Conservation (phyloP, 129 eudicot genomes). For the Chrysanthemum lavandulifolium region DNA sequence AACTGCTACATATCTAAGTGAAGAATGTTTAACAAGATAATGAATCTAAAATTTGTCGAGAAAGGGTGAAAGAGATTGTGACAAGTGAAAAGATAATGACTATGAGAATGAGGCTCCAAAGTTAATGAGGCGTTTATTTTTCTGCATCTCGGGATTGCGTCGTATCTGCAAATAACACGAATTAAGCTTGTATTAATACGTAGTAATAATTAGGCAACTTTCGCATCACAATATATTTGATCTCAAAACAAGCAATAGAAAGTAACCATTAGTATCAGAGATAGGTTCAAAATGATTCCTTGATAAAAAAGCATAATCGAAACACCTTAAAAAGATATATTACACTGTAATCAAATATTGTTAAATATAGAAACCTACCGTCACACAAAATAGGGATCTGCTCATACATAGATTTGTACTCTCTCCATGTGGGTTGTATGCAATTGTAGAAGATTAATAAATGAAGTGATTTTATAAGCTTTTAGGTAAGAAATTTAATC, state of each 20-base stretch:
- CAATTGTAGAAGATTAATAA: background rate
- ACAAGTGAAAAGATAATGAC: background rate
- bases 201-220: background rate
- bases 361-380: background rate
- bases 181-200: background rate
- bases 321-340: background rate
- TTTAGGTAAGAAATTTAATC: no score
- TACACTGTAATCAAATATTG: background rate
- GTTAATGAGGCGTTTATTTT: background rate
- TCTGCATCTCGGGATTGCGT: background rate
- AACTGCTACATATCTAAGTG: background rate
- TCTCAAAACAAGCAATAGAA: background rate
- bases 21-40: background rate
- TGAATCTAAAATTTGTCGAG: background rate
- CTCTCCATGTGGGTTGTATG: background rate
- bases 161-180: slow-evolving; percentile 1
- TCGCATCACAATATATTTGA: background rate
- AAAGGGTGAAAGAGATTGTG: background rate
- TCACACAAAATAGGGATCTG: background rate
- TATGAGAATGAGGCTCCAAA: background rate
- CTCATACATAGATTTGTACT: no score
- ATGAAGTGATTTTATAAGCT: no score
- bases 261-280: no score
- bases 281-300: background rate
- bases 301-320: background rate